Base-by-base conservation (phyloP, 1,284 basidiomycete species). In the Rhodotorula sp. region DNA sequence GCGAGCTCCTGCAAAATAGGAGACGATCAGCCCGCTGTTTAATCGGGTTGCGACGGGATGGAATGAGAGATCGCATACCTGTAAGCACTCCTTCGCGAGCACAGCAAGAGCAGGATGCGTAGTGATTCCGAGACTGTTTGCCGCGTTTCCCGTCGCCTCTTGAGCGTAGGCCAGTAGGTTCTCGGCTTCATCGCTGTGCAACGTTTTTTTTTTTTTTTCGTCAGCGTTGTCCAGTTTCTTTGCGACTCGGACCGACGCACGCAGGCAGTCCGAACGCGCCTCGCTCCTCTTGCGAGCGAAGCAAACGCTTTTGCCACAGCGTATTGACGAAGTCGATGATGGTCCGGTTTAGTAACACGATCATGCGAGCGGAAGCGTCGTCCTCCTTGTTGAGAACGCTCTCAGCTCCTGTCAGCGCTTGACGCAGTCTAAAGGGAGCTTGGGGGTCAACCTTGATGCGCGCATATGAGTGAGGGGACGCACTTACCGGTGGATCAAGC, bases 291-390 rank as follows among this genome's bases (percentile, higher is more conserved):
- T 33, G 53, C 12, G 44, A 15, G 8, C n/a, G 10, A 22, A 67
- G 33, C 37, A 72, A 62, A 29, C 29, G 33, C 44, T 59, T 64
- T 45, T 64, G 58, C 71, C 71, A 72, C 14, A 72, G 30, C 1
- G 46, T 12, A 42, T 56, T 57, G 54, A 69, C 63, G 17, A 67
- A 62, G 20, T 69, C 68, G 65, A 69, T 29, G 2, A 72, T 37
- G 18, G 22, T 56, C 2, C 30, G 37, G 60, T 72, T 72, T n/a
- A 72, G 66, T 14, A 4, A n/a, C 14, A 8, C 18, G 45, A 72
- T 48, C 8, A 67, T 59, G 37, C 30, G 56, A 20, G 29, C 24
- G 1, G 33, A 29, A 30, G 59, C 46, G 0, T 10, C 20, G 0
- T 57, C 33, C 6, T 58, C 60, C 2, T 59, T 45, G 7, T 49